Percentiles rank a stretch among this genome's conserved stretches.
Conservation (phyloP, 208 protist genomes). For the Leishmania aethiopica region DNA sequence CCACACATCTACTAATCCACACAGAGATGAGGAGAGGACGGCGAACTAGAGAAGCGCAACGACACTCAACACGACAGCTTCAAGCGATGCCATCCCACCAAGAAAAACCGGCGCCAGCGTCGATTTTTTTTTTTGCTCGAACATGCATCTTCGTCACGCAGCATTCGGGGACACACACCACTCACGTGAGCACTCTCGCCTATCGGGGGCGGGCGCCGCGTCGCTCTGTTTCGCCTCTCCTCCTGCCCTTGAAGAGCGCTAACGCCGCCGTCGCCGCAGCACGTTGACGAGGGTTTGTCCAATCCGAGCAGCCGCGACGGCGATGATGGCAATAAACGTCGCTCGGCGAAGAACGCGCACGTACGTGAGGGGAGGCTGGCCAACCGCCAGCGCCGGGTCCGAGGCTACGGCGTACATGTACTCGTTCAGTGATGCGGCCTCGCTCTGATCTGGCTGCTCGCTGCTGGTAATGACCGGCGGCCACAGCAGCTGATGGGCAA, state of each 20-base stretch:
- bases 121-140: too few species aligned
- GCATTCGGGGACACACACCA: not conserved
- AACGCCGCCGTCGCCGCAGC: conserved; percentile 15
- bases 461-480: conserved; percentile 79
- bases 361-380: conserved; percentile 57
- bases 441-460: conserved; percentile 51
- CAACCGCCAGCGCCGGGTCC: conserved; percentile 79
- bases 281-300: conserved; percentile 26
- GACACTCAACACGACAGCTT: not conserved
- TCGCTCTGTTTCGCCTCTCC: not conserved
- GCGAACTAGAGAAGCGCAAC: not conserved
- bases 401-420: conserved; percentile 74
- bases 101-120: not conserved
- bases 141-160: too few species aligned
- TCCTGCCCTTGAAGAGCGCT: not conserved
- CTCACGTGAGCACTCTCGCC: not conserved
- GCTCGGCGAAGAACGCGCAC: conserved; percentile 60
- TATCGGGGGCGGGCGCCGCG: too few species aligned
- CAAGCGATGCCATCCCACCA: not conserved
- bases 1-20: not conserved
- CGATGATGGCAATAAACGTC: conserved; percentile 55
- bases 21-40: not conserved
- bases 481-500: conserved; percentile 71
- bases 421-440: conserved; percentile 66
- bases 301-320: conserved; percentile 30